These are phyloP conservation scores for Flammula alnicola DNA, from an alignment of 1,284 basidiomycete genomes.

Conservation along the genomic window DNA sequence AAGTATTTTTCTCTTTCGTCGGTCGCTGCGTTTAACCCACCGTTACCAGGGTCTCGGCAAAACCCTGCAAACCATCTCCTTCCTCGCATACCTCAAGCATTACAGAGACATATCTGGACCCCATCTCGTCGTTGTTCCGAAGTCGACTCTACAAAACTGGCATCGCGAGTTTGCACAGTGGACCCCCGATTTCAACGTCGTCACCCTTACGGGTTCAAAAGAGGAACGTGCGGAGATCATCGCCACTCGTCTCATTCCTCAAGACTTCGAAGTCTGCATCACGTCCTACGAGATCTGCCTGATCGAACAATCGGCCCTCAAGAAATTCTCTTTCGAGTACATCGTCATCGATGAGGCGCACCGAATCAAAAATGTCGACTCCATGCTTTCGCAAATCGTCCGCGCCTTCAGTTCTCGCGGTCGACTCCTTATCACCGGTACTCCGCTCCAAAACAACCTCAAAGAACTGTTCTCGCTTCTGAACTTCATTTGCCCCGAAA, in stretches of 20 bases:
- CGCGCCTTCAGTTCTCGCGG: constrained; percentile 90
- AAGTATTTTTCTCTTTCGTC: constrained; percentile 47
- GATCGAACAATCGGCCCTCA: constrained; percentile 90
- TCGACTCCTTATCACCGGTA: constrained; percentile 94
- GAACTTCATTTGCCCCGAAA: constrained; percentile 92
- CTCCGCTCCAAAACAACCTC: constrained; percentile 96
- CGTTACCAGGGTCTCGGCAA: constrained; percentile 84
- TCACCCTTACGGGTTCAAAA: constrained; percentile 85
- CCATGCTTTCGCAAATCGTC: constrained; percentile 94
- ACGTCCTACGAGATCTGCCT: constrained; percentile 98
- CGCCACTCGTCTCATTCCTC: constrained; percentile 77
- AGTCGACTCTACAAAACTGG: constrained; percentile 98
- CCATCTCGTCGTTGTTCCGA: constrained; percentile 96
- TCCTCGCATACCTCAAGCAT: constrained; percentile 94
- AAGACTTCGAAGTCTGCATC: constrained; percentile 94
- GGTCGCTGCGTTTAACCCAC: background rate
- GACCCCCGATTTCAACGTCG: constrained; percentile 89
- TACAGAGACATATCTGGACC: constrained; percentile 80
- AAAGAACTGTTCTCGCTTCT: constrained; percentile 96
- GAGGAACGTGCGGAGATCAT: constrained; percentile 90
- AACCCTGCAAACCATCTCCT: constrained; percentile 97
- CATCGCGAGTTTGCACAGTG: constrained; percentile 90
- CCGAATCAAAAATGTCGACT: constrained; percentile 99
- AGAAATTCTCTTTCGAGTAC: constrained; percentile 97
- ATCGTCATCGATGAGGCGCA: constrained; percentile 99